Evolutionary conservation across 2,329 filamentous ascomycete genomes (phyloP).

Genomic region (Aphanocladium album): DNA sequence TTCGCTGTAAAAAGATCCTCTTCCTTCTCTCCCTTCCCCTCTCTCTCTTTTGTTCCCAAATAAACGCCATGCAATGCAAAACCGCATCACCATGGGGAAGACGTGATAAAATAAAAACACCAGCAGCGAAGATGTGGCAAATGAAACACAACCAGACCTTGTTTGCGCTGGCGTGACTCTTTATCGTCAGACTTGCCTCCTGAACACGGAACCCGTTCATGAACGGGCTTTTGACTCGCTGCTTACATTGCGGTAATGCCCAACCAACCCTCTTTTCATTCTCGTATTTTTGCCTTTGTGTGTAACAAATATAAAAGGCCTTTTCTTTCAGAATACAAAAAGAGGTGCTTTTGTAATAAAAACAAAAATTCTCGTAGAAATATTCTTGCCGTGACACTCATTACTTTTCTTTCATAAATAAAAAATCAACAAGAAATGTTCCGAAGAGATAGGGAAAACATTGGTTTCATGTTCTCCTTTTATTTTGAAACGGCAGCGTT

Average conservation of each 20-base stretch:
- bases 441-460: not conserved
- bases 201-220: not conserved
- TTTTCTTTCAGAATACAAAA: constrained; percentile 1
- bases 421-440: not conserved
- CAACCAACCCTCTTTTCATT: not conserved
- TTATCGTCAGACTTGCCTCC: not conserved
- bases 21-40: too few species aligned
- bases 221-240: not conserved
- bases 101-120: constrained; percentile 2
- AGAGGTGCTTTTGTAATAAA: constrained; percentile 17
- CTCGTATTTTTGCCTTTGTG: not conserved
- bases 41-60: constrained; percentile 23
- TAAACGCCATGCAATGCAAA: constrained; percentile 20
- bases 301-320: not conserved
- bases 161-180: not conserved
- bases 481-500: constrained; percentile 59
- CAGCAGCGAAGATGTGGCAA: not conserved
- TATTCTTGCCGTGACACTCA: constrained; percentile 1
- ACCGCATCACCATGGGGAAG: constrained; percentile 15
- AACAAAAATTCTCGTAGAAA: constrained; percentile 15
- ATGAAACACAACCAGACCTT: not conserved
- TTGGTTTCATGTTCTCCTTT: not conserved
- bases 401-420: not conserved
- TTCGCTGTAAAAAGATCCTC: not conserved
- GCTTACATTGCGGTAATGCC: constrained; percentile 1